A percentile compares a stretch with the other conserved stretches of the same genome.
Conservation (phyloP, 306 rosid genomes). For the Trifolium fragiferum region DNA sequence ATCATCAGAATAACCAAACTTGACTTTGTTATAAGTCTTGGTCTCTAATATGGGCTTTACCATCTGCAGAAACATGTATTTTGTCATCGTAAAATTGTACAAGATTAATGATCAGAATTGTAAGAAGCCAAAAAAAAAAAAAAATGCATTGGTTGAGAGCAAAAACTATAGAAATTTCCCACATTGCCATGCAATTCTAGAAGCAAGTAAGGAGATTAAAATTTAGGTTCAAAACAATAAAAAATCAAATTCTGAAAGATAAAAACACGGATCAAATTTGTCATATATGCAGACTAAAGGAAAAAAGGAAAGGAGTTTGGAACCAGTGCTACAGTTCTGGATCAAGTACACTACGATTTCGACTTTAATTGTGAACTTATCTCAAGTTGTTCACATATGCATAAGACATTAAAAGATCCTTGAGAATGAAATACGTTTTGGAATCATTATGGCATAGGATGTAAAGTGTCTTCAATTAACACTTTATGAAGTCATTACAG, state of each 20-base stretch:
- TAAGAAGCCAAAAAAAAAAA: constrained; percentile 26
- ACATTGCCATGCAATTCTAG: constrained; percentile 1
- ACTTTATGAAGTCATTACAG: constrained; percentile 26
- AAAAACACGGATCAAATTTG: constrained; percentile 14
- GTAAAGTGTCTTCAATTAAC: constrained; percentile 14
- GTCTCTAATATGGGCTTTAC: constrained; percentile 87
- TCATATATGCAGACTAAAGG: not conserved
- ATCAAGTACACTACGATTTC: not conserved
- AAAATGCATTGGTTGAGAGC: constrained; percentile 4
- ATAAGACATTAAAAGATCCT: constrained; percentile 1
- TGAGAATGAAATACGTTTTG: not conserved
- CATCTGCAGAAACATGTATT: constrained; percentile 59
- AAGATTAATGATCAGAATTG: constrained; percentile 16
- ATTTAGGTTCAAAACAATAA: not conserved
- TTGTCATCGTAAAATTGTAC: constrained; percentile 27
- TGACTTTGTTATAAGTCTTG: constrained; percentile 81
- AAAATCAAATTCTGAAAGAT: not conserved
- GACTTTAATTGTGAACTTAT: not conserved
- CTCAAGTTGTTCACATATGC: constrained; percentile 23
- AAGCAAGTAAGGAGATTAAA: constrained; percentile 15
- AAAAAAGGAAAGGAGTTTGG: not conserved
- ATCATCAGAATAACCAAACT: constrained; percentile 82
- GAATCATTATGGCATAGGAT: constrained; percentile 16
- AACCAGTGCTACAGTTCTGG: not conserved
- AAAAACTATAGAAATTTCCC: constrained; percentile 12